Conservation (phyloP, 495 filamentous ascomycete genomes). For the Evernia prunastri region DNA sequence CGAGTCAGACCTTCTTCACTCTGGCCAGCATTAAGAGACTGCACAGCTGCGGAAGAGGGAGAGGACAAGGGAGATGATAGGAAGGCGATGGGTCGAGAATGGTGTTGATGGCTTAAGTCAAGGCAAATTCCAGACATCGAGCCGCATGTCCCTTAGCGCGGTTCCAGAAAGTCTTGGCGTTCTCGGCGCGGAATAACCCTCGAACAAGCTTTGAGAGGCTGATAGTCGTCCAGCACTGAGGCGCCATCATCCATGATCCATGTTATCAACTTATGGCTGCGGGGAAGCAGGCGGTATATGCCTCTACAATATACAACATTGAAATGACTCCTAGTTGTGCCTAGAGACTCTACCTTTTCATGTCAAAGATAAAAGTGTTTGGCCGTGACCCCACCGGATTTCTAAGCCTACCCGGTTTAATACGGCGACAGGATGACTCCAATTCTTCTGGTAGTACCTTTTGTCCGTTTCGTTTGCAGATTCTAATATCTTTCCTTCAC, state of each 20-base stretch:
- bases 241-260: too few relatives aligned
- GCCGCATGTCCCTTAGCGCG: constrained; percentile 12
- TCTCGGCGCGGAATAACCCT: background rate
- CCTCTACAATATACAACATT: background rate
- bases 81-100: background rate
- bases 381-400: background rate
- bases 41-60: background rate
- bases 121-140: constrained; percentile 2
- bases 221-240: too few relatives aligned
- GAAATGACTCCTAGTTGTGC: too few relatives aligned
- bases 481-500: background rate
- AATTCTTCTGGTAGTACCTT: background rate
- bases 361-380: background rate
- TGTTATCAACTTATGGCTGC: background rate
- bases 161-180: background rate
- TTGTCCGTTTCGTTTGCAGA: background rate
- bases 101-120: background rate
- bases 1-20: background rate
- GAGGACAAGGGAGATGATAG: background rate
- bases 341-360: too few relatives aligned
- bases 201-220: too few relatives aligned
- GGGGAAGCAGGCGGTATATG: background rate
- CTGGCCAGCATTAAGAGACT: constrained; percentile 11
- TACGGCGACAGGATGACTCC: background rate
- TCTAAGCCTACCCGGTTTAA: constrained; percentile 5